phyloP scores from a whole-genome alignment of 2,329 filamentous ascomycete genomes.

The Apiospora malaysiana region DNA sequence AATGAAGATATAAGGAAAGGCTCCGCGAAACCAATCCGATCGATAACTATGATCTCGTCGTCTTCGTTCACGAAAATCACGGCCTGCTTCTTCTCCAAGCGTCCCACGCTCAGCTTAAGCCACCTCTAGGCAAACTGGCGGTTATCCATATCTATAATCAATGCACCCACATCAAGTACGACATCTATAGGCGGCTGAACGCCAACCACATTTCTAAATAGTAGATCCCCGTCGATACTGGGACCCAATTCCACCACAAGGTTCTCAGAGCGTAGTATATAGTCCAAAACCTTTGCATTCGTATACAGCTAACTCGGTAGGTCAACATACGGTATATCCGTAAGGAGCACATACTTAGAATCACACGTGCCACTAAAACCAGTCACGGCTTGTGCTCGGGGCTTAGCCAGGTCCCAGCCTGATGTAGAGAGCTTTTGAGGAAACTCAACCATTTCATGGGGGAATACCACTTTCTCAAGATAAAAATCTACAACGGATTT shows the following conservation, averaged over 20 bases:
- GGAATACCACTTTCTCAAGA: constrained; percentile 62
- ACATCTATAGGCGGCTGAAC: constrained; percentile 46
- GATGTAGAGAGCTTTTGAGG: constrained; percentile 67
- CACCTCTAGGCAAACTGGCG: constrained; percentile 57
- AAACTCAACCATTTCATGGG: constrained; percentile 67
- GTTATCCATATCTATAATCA: constrained; percentile 70
- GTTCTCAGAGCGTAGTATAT: constrained; percentile 63
- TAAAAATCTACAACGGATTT: constrained; percentile 69
- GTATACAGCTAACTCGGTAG: constrained; percentile 63
- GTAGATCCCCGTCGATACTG: constrained; percentile 12
- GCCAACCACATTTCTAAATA: not conserved
- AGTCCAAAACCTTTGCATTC: constrained; percentile 68
- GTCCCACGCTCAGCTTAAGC: constrained; percentile 47
- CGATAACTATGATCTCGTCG: constrained; percentile 61
- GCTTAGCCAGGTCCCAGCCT: constrained; percentile 67
- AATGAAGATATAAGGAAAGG: constrained; percentile 65
- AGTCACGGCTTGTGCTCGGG: constrained; percentile 55
- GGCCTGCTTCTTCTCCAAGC: constrained; percentile 41
- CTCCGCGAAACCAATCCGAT: constrained; percentile 52
- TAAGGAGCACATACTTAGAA: constrained; percentile 61
- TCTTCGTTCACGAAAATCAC: constrained; percentile 63
- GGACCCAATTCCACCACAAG: constrained; percentile 34
- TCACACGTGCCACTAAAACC: constrained; percentile 78
- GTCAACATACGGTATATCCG: constrained; percentile 62
- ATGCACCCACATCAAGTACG: constrained; percentile 74